These are phyloP conservation scores for Pulveroboletus ravenelii DNA, from an alignment of 768 basidiomycete genomes.

Conservation along the genomic window DNA sequence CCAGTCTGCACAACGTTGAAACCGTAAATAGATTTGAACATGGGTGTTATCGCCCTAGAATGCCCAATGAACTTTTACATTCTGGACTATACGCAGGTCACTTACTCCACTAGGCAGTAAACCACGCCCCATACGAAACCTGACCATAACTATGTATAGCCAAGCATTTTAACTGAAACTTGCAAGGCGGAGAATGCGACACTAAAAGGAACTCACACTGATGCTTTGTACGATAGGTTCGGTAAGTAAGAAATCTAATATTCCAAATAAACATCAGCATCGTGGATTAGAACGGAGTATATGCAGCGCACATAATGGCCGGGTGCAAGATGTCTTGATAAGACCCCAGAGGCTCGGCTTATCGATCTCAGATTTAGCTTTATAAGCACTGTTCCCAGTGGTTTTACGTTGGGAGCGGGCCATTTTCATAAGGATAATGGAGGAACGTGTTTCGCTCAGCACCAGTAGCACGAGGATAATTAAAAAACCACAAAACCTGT, in stretches of 20 bases:
- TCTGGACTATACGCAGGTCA: not conserved
- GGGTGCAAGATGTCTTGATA: slow-evolving; percentile 63
- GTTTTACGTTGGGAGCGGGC: slow-evolving; percentile 61
- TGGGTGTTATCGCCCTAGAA: slow-evolving; percentile 47
- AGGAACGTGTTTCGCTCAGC: slow-evolving; percentile 5
- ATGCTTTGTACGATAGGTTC: slow-evolving; percentile 75
- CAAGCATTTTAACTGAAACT: not conserved
- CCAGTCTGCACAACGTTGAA: slow-evolving; percentile 49
- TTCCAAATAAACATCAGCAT: slow-evolving; percentile 1
- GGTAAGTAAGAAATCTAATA: slow-evolving; percentile 20
- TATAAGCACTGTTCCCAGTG: slow-evolving; percentile 56
- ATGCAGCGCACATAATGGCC: slow-evolving; percentile 57
- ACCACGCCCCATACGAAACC: slow-evolving; percentile 73
- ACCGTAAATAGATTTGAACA: slow-evolving; percentile 51
- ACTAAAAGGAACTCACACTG: slow-evolving; percentile 42
- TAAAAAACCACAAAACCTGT: too few species aligned
- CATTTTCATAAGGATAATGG: slow-evolving; percentile 63
- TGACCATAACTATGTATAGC: slow-evolving; percentile 47
- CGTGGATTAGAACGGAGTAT: not conserved
- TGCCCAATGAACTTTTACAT: not conserved
- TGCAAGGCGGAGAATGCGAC: not conserved
- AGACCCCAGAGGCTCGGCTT: slow-evolving; percentile 47
- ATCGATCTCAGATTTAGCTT: slow-evolving; percentile 60
- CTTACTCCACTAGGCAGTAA: slow-evolving; percentile 59
- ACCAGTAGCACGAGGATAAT: too few species aligned